These are phyloP conservation scores for Hirsutella minnesotensis DNA, from an alignment of 2,329 filamentous ascomycete species.

Conservation along the genomic window DNA sequence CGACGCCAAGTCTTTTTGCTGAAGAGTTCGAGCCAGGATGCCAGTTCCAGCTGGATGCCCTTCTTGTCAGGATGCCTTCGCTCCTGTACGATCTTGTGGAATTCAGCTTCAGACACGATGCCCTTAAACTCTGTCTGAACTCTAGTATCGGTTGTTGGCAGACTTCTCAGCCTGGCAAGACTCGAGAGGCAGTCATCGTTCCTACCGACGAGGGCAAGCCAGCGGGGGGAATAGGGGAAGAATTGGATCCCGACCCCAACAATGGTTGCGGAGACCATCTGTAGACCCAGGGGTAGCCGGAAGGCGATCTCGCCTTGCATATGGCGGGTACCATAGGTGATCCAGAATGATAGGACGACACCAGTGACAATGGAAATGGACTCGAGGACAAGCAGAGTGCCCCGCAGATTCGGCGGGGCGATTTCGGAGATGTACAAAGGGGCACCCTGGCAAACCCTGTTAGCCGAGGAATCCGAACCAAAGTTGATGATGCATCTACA, in stretches of 20 bases:
- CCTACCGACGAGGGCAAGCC: slow-evolving; percentile 53
- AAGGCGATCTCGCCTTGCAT: slow-evolving; percentile 24
- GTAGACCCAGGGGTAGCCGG: slow-evolving; percentile 47
- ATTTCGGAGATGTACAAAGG: slow-evolving; percentile 17
- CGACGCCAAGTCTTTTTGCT: slow-evolving; percentile 37
- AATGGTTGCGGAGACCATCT: slow-evolving; percentile 40
- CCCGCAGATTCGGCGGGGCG: slow-evolving; percentile 15
- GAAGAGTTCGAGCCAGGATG: slow-evolving; percentile 36
- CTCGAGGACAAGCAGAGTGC: slow-evolving; percentile 18
- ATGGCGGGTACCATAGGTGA: slow-evolving; percentile 11
- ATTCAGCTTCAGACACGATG: slow-evolving; percentile 38
- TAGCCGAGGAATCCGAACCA: too few relatives aligned
- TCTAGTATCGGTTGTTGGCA: slow-evolving; percentile 42
- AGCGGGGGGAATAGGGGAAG: slow-evolving; percentile 53
- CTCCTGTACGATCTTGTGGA: slow-evolving; percentile 32
- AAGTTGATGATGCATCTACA: too few relatives aligned
- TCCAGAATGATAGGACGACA: slow-evolving; percentile 16
- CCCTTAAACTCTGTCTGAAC: slow-evolving; percentile 52
- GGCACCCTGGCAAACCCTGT: too few relatives aligned
- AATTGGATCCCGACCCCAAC: slow-evolving; percentile 45
- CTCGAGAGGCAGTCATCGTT: slow-evolving; percentile 50
- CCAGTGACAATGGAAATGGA: slow-evolving; percentile 18
- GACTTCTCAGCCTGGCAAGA: slow-evolving; percentile 43
- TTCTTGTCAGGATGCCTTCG: slow-evolving; percentile 2
- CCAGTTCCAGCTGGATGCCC: slow-evolving; percentile 19